These are phyloP conservation scores for Lactuca sativa DNA, from an alignment of 129 eudicot genomes.

Conservation along the genomic window DNA sequence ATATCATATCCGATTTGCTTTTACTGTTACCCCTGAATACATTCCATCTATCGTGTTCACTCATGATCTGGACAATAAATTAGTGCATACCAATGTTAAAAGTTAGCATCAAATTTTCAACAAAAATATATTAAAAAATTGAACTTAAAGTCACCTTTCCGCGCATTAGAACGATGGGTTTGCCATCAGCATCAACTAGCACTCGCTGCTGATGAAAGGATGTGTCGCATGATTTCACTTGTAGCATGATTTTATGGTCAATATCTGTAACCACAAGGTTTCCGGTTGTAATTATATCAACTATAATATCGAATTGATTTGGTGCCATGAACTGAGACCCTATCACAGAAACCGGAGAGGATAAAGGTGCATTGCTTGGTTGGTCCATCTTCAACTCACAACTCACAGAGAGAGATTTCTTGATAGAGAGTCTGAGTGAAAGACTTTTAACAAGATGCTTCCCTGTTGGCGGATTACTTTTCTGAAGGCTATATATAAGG, in stretches of 20 bases:
- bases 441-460: no score
- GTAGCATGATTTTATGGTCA: conserved; percentile 26
- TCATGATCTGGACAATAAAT: conserved; percentile 9
- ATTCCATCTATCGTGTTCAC: not conserved
- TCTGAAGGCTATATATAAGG: no score
- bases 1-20: not conserved
- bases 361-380: no score
- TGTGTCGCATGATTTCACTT: conserved; percentile 12
- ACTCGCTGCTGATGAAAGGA: conserved; percentile 17
- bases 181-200: conserved; percentile 38
- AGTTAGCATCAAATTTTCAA: not conserved
- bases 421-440: no score
- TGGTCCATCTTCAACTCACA: no score
- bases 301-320: conserved; percentile 16
- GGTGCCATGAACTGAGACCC: conserved; percentile 29
- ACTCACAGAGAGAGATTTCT: no score
- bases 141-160: conserved; percentile 31
- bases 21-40: conserved; percentile 1
- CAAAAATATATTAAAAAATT: not conserved
- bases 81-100: no score
- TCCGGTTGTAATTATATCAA: conserved; percentile 16
- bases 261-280: conserved; percentile 30
- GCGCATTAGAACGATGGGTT: conserved; percentile 6
- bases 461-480: no score
- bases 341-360: conserved; percentile 19